Evolutionary conservation across 768 basidiomycete genomes (phyloP).

Genomic region (Russula foetens): DNA sequence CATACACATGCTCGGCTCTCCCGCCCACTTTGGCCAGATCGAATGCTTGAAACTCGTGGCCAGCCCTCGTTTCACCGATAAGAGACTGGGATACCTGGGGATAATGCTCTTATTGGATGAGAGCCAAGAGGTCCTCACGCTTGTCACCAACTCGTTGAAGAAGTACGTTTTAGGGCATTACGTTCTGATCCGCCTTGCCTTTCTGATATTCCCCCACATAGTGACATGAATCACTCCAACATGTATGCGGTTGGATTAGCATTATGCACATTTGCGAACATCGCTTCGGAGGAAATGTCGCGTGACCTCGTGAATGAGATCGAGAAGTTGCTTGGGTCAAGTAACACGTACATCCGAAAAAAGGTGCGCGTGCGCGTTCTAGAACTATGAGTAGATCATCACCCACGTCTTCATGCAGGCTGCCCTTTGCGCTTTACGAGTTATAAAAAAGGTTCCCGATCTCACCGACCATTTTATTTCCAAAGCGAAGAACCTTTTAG

Average conservation of each 20-base stretch:
- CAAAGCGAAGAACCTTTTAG: constrained; percentile 84
- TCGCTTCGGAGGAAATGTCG: constrained; percentile 99
- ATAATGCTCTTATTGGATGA: constrained; percentile 98
- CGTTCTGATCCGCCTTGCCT: constrained; percentile 9
- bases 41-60: constrained; percentile 94
- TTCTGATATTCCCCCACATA: constrained; percentile 33
- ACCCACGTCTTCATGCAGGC: constrained; percentile 45
- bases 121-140: constrained; percentile 92
- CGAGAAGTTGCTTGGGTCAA: constrained; percentile 93
- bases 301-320: constrained; percentile 97
- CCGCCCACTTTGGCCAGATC: constrained; percentile 98
- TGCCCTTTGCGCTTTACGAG: constrained; percentile 87
- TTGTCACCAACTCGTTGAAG: constrained; percentile 97
- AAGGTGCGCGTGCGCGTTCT: constrained; percentile 53
- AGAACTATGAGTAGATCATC: background rate
- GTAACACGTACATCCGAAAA: constrained; percentile 98
- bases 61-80: constrained; percentile 92
- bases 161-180: constrained; percentile 50
- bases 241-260: constrained; percentile 98
- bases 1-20: constrained; percentile 98
- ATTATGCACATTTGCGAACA: constrained; percentile 96
- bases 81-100: constrained; percentile 91
- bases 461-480: constrained; percentile 84
- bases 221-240: constrained; percentile 99
- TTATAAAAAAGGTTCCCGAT: constrained; percentile 94